Conservation (phyloP, 2,329 filamentous ascomycete genomes). For the Clonostachys sp. region DNA sequence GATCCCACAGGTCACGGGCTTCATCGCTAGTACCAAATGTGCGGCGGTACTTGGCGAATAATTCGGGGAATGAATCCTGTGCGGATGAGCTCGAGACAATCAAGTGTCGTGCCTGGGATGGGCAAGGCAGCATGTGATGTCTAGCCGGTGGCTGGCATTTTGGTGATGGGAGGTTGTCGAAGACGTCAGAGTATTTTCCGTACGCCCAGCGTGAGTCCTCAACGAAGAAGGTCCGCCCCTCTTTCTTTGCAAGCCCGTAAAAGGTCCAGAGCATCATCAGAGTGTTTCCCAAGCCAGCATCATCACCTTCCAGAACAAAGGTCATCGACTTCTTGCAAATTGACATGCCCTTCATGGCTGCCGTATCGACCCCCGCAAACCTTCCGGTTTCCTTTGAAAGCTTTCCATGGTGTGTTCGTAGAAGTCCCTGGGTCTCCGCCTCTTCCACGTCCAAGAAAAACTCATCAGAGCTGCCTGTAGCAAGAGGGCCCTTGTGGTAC, state of each 20-base stretch:
- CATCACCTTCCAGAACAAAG: slow-evolving; percentile 66
- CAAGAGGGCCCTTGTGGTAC: slow-evolving; percentile 23
- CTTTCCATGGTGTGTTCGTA: slow-evolving; percentile 31
- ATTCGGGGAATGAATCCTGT: slow-evolving; percentile 57
- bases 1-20: slow-evolving; percentile 55
- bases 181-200: slow-evolving; percentile 69
- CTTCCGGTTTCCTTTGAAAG: slow-evolving; percentile 15
- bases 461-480: slow-evolving; percentile 57
- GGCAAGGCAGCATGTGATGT: slow-evolving; percentile 75
- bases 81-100: slow-evolving; percentile 68
- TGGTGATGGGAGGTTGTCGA: slow-evolving; percentile 60
- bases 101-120: slow-evolving; percentile 69
- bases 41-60: slow-evolving; percentile 24
- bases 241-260: slow-evolving; percentile 72
- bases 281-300: slow-evolving; percentile 73
- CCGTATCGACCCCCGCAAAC: slow-evolving; percentile 42
- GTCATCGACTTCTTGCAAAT: slow-evolving; percentile 71
- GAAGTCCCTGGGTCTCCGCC: slow-evolving; percentile 59
- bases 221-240: slow-evolving; percentile 75
- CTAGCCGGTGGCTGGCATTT: slow-evolving; percentile 67
- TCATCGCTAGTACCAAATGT: slow-evolving; percentile 12
- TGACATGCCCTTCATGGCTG: slow-evolving; percentile 38
- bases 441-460: slow-evolving; percentile 73
- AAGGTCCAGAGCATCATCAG: slow-evolving; percentile 80
- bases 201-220: slow-evolving; percentile 84